Evolutionary conservation across 192 early-diverging fungal genomes (phyloP).

Genomic region (Rhizoclosmatium globosum): DNA sequence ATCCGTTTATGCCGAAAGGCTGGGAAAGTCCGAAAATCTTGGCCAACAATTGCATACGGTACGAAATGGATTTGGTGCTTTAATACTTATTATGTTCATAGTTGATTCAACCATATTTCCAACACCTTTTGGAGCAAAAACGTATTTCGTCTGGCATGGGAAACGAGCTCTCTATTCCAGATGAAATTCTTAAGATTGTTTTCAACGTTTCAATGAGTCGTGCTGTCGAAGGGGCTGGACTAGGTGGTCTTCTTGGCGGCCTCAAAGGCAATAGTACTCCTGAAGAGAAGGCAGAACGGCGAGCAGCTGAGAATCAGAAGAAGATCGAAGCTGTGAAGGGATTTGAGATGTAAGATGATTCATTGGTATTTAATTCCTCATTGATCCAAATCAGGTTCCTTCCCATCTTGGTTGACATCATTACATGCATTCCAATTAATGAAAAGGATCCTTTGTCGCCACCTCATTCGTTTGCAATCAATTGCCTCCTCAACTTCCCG

Average conservation of each 20-base stretch:
- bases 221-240: constrained; percentile 10
- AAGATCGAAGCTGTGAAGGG: constrained; percentile 19
- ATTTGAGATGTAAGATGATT: constrained; percentile 25
- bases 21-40: not conserved
- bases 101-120: constrained; percentile 3
- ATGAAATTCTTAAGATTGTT: constrained; percentile 55
- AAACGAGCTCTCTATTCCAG: constrained; percentile 33
- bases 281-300: not conserved
- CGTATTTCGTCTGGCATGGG: constrained; percentile 21
- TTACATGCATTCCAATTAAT: constrained; percentile 35
- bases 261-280: not conserved
- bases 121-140: constrained; percentile 19
- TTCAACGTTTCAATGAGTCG: constrained; percentile 52
- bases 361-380: constrained; percentile 14
- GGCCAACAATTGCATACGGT: constrained; percentile 7
- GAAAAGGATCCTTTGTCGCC: constrained; percentile 63
- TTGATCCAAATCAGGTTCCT: constrained; percentile 41
- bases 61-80: not conserved
- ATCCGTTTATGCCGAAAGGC: constrained; percentile 7
- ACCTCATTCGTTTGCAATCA: constrained; percentile 81
- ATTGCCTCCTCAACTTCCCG: constrained; percentile 72
- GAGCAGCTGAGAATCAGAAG: constrained; percentile 24
- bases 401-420: constrained; percentile 38
- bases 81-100: not conserved
- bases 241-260: not conserved